Evolutionary conservation across 1,284 basidiomycete genomes (phyloP).

Genomic region (Schizophyllum amplum): DNA sequence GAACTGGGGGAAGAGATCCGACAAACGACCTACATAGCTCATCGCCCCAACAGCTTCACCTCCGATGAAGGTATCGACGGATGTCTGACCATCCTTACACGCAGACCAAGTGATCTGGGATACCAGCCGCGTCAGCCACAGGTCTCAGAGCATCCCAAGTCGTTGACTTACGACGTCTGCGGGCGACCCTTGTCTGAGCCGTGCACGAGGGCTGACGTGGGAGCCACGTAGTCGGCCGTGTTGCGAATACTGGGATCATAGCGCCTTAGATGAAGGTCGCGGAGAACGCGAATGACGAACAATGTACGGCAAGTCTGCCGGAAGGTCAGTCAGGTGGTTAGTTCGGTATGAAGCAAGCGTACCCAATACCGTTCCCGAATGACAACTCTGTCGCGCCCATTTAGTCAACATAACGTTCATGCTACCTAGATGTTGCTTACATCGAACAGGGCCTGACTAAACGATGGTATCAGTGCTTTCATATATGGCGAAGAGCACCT

Average conservation of each 20-base stretch:
- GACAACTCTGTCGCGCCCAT: constrained; percentile 39
- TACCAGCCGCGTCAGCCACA: background rate
- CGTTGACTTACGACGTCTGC: constrained; percentile 43
- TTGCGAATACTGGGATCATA: constrained; percentile 50
- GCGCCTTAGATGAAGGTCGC: too few species aligned
- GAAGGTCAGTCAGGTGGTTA: background rate
- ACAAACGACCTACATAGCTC: constrained; percentile 30
- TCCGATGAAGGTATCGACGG: constrained; percentile 42
- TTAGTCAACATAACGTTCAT: constrained; percentile 11
- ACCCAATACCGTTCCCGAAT: constrained; percentile 58
- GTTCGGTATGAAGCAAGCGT: constrained; percentile 9
- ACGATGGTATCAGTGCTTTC: background rate
- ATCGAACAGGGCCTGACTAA: constrained; percentile 55
- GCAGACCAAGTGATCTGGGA: constrained; percentile 60
- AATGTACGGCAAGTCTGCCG: constrained; percentile 52
- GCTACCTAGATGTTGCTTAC: constrained; percentile 31
- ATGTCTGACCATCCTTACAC: constrained; percentile 76
- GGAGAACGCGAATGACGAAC: constrained; percentile 25
- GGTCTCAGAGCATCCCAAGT: constrained; percentile 10
- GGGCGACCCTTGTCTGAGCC: constrained; percentile 24
- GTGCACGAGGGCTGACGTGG: constrained; percentile 31
- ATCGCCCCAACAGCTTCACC: constrained; percentile 64
- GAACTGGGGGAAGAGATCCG: background rate
- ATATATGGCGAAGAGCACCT: constrained; percentile 4
- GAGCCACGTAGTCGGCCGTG: constrained; percentile 47